phyloP scores from a whole-genome alignment of 2,329 filamentous ascomycete species.

The Penicillium brevicompactum region DNA sequence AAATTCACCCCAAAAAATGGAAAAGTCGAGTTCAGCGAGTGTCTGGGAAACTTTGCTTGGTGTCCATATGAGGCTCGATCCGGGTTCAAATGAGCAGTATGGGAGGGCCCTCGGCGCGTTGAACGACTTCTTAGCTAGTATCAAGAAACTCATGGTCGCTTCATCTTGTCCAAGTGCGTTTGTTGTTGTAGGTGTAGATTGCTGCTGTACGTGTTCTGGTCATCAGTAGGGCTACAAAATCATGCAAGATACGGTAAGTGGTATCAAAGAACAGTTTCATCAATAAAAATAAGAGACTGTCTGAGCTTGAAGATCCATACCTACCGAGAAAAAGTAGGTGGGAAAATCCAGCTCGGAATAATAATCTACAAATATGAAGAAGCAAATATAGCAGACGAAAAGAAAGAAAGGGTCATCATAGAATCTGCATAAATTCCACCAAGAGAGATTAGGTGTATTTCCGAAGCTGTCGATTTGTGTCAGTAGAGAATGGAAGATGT shows the following conservation, averaged over 20 bases:
- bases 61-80: no score
- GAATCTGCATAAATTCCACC: conserved; percentile 10
- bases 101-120: no score
- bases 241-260: conserved; percentile 1
- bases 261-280: conserved; percentile 20
- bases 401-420: conserved; percentile 12
- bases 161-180: no score
- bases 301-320: background rate
- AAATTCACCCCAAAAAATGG: no score
- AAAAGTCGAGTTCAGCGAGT: no score
- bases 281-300: conserved; percentile 2
- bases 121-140: no score
- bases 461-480: conserved; percentile 31
- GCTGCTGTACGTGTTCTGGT: no score
- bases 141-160: no score
- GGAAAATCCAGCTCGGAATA: conserved; percentile 5
- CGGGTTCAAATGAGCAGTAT: no score
- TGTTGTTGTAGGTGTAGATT: no score
- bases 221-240: no score
- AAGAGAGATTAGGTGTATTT: conserved; percentile 34
- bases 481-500: conserved; percentile 1
- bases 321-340: background rate
- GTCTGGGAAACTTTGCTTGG: no score
- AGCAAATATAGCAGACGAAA: background rate
- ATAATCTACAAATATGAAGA: conserved; percentile 27